phyloP scores from a whole-genome alignment of 768 basidiomycete genomes.

The Tubosaeta sp. region DNA sequence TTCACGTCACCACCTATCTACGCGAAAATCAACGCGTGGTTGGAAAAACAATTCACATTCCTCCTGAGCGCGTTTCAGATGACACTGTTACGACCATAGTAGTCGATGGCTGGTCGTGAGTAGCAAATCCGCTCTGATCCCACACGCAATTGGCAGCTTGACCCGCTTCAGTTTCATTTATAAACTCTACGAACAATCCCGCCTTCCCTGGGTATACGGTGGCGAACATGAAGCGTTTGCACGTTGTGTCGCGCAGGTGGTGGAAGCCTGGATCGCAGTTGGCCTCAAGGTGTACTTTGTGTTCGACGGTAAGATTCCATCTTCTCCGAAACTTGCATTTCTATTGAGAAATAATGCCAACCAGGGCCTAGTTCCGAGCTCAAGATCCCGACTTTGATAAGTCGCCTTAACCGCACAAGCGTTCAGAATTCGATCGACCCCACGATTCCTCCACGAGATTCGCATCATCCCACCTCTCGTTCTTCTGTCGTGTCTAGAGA shows the following conservation, averaged over 20 bases:
- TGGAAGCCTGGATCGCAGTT: conserved; percentile 64
- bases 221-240: conserved; percentile 68
- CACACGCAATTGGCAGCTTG: neutral
- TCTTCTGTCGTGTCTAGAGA: conserved; percentile 54
- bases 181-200: conserved; percentile 53
- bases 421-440: conserved; percentile 60
- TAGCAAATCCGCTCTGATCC: conserved; percentile 17
- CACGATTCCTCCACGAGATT: conserved; percentile 69
- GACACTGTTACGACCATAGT: conserved; percentile 46
- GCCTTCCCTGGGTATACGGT: conserved; percentile 80
- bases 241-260: conserved; percentile 44
- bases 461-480: conserved; percentile 69
- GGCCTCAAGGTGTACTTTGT: conserved; percentile 69
- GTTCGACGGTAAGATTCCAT: conserved; percentile 61
- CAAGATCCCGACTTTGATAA: conserved; percentile 66
- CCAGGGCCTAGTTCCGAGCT: conserved; percentile 66
- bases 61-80: neutral
- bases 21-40: conserved; percentile 42
- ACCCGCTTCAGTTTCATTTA: conserved; percentile 63
- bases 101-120: conserved; percentile 88
- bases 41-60: conserved; percentile 34
- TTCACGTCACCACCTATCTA: conserved; percentile 50
- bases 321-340: conserved; percentile 18
- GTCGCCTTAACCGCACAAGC: conserved; percentile 52
- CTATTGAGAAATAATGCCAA: conserved; percentile 11